Conservation (phyloP, 306 rosid species). For the Senna siamea region DNA sequence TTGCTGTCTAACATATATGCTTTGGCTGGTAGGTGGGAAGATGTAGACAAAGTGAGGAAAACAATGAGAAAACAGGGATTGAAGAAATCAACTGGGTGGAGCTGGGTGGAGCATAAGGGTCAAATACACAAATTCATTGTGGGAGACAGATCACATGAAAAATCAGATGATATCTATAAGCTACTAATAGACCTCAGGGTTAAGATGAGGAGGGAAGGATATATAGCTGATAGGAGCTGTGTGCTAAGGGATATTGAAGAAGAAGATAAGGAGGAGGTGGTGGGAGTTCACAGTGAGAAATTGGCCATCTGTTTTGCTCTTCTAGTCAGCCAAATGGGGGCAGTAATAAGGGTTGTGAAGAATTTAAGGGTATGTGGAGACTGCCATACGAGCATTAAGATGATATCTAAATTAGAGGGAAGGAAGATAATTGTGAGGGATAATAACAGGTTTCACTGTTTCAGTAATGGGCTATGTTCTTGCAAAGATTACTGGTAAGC, state of each 20-base stretch:
- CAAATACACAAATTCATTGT: constrained; percentile 51
- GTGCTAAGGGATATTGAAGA: constrained; percentile 60
- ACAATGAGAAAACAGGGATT: constrained; percentile 55
- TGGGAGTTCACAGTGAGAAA: constrained; percentile 60
- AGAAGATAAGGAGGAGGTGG: constrained; percentile 61
- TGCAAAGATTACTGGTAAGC: constrained; percentile 30
- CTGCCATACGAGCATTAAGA: constrained; percentile 22
- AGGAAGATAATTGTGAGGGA: constrained; percentile 32
- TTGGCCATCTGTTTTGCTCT: constrained; percentile 58
- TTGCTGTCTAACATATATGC: constrained; percentile 74
- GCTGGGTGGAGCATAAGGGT: constrained; percentile 63
- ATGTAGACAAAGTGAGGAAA: constrained; percentile 61
- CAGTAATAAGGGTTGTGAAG: constrained; percentile 14
- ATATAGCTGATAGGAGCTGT: constrained; percentile 46
- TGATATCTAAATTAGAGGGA: constrained; percentile 26
- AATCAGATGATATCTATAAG: constrained; percentile 48
- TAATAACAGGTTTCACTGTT: constrained; percentile 31
- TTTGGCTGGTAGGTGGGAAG: constrained; percentile 66
- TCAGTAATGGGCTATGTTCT: constrained; percentile 27
- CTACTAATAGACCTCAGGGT: constrained; percentile 39
- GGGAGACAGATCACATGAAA: constrained; percentile 52
- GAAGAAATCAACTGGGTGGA: constrained; percentile 60
- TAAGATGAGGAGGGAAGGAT: constrained; percentile 50
- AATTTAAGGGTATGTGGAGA: constrained; percentile 25
- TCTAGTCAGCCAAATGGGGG: constrained; percentile 43